These are phyloP conservation scores for Aureobasidium sp. DNA, from an alignment of 2,329 filamentous ascomycete genomes.

Conservation along the genomic window DNA sequence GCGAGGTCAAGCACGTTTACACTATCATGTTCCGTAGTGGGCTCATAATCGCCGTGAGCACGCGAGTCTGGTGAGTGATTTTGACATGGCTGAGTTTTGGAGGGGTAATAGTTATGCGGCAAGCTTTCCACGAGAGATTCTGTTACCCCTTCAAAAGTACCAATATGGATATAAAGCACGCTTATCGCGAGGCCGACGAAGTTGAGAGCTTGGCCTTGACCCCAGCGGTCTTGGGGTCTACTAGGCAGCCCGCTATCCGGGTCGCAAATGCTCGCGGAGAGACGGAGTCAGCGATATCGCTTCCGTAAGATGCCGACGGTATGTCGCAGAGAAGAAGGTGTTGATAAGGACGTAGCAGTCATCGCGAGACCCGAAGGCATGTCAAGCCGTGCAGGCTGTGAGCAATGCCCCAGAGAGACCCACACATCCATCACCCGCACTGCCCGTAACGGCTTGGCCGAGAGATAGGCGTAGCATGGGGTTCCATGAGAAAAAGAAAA, in stretches of 20 bases:
- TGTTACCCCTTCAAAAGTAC: constrained; percentile 10
- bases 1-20: background rate
- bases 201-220: constrained; percentile 4
- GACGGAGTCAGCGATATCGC: constrained; percentile 2
- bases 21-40: background rate
- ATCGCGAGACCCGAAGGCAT: too few species aligned
- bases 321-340: background rate
- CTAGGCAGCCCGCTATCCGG: background rate
- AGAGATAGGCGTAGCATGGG: background rate
- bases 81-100: background rate
- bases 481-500: background rate
- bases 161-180: background rate
- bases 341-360: background rate
- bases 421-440: background rate
- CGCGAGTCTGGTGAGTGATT: background rate
- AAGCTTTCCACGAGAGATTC: background rate
- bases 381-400: background rate
- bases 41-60: background rate
- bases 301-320: background rate
- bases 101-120: constrained; percentile 10
- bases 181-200: constrained; percentile 5
- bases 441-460: background rate
- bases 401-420: background rate
- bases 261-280: background rate
- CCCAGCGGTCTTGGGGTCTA: constrained; percentile 1